These are phyloP conservation scores for Cutaneotrichosporon sp. DNA, from an alignment of 1,284 basidiomycete genomes.

Conservation along the genomic window DNA sequence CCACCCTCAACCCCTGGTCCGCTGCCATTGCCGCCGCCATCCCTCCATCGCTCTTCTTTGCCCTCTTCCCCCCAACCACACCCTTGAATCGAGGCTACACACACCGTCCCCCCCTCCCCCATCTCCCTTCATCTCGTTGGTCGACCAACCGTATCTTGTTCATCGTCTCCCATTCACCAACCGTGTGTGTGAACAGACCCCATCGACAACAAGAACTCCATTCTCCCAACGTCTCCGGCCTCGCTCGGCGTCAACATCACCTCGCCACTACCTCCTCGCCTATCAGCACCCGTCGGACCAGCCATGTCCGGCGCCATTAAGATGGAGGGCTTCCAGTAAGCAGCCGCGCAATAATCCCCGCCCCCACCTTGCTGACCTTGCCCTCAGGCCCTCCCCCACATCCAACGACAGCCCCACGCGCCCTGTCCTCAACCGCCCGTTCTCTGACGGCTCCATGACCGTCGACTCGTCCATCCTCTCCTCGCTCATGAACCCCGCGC, in stretches of 20 bases:
- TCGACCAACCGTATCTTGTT: background rate
- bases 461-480: slow-evolving; percentile 43
- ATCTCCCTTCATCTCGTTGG: background rate
- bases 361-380: slow-evolving; percentile 6
- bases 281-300: background rate
- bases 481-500: slow-evolving; percentile 31
- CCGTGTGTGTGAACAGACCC: background rate
- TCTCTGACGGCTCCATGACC: slow-evolving; percentile 49
- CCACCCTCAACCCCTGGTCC: too few species aligned
- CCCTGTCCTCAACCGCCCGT: slow-evolving; percentile 38
- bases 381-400: slow-evolving; percentile 9
- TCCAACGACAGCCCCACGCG: slow-evolving; percentile 28
- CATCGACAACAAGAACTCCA: background rate
- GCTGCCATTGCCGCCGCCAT: background rate
- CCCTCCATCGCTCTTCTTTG: background rate
- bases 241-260: too few species aligned
- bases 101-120: background rate
- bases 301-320: slow-evolving; percentile 32
- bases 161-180: background rate
- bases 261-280: background rate
- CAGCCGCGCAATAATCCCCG: too few species aligned
- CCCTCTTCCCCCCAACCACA: background rate
- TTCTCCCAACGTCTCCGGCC: too few species aligned
- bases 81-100: background rate
- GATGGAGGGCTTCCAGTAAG: slow-evolving; percentile 41